phyloP scores from a whole-genome alignment of 192 early-diverging fungal species.

The Entomortierella parvispora region DNA sequence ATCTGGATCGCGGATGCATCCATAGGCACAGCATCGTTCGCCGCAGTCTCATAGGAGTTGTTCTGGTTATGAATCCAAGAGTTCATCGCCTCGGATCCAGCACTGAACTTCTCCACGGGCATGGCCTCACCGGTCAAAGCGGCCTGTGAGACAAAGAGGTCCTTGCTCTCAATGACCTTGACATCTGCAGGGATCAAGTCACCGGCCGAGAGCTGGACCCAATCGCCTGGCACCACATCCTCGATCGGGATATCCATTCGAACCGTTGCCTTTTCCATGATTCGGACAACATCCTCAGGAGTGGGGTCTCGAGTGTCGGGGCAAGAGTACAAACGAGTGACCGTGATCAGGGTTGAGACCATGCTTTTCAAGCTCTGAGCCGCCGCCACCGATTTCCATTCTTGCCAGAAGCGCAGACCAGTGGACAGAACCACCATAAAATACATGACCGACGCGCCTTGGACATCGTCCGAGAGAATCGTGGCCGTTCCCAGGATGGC shows the following conservation, averaged over 20 bases:
- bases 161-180: slow-evolving; percentile 50
- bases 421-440: slow-evolving; percentile 53
- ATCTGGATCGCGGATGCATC: slow-evolving; percentile 11
- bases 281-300: slow-evolving; percentile 30
- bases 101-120: slow-evolving; percentile 56
- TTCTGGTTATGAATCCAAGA: neutral
- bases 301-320: slow-evolving; percentile 44
- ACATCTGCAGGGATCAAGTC: slow-evolving; percentile 56
- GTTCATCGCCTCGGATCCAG: slow-evolving; percentile 15
- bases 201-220: slow-evolving; percentile 54
- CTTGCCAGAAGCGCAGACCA: slow-evolving; percentile 54
- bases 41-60: slow-evolving; percentile 19
- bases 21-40: slow-evolving; percentile 3
- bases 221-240: slow-evolving; percentile 58
- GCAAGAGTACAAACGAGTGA: slow-evolving; percentile 49
- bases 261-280: slow-evolving; percentile 25
- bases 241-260: slow-evolving; percentile 49
- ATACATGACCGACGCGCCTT: slow-evolving; percentile 46
- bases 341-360: slow-evolving; percentile 44
- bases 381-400: slow-evolving; percentile 48
- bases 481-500: slow-evolving; percentile 42
- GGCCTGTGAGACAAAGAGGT: slow-evolving; percentile 58
- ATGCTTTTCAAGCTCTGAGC: slow-evolving; percentile 42
- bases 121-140: slow-evolving; percentile 60
- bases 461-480: slow-evolving; percentile 10